Evolutionary conservation across 768 basidiomycete species (phyloP).

Genomic region (Auricularia sp.): DNA sequence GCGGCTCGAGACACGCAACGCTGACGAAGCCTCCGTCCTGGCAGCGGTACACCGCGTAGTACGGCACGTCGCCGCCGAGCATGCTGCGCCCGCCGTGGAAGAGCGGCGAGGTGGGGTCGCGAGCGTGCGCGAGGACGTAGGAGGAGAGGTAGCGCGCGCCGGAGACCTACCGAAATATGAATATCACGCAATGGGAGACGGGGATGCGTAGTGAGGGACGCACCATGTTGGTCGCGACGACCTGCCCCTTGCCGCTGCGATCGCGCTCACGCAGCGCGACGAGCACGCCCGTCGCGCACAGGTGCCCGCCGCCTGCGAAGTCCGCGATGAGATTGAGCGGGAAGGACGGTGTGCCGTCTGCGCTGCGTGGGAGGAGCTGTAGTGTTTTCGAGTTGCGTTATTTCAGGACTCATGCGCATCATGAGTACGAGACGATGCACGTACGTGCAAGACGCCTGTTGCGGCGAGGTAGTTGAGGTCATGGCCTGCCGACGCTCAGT

Average conservation of each 20-base stretch:
- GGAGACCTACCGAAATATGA: slow-evolving; percentile 43
- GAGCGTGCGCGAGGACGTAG: slow-evolving; percentile 50
- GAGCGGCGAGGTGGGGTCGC: slow-evolving; percentile 18
- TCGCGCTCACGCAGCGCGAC: slow-evolving; percentile 62
- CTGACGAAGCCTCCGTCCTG: slow-evolving; percentile 67
- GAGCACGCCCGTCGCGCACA: slow-evolving; percentile 62
- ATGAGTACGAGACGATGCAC: slow-evolving; percentile 8
- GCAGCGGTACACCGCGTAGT: slow-evolving; percentile 66
- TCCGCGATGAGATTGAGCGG: slow-evolving; percentile 73
- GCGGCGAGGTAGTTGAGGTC: slow-evolving; percentile 79
- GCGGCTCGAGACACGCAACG: slow-evolving; percentile 64
- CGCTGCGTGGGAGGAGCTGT: slow-evolving; percentile 32
- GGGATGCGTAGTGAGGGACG: slow-evolving; percentile 1
- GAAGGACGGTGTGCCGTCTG: slow-evolving; percentile 49
- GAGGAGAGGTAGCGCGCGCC: slow-evolving; percentile 70
- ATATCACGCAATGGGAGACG: not conserved
- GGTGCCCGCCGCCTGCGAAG: slow-evolving; percentile 72
- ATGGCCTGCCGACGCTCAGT: slow-evolving; percentile 39
- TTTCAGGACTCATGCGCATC: not conserved
- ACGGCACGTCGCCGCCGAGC: slow-evolving; percentile 71
- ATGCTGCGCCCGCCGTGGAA: slow-evolving; percentile 34
- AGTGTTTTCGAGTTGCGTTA: not conserved
- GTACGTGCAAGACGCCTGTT: slow-evolving; percentile 61
- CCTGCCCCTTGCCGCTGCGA: slow-evolving; percentile 55
- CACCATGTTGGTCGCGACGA: slow-evolving; percentile 73